A percentile compares a stretch with the other conserved stretches of the same genome.
Conservation (phyloP, 495 filamentous ascomycete genomes). For the Copromyces sp. region DNA sequence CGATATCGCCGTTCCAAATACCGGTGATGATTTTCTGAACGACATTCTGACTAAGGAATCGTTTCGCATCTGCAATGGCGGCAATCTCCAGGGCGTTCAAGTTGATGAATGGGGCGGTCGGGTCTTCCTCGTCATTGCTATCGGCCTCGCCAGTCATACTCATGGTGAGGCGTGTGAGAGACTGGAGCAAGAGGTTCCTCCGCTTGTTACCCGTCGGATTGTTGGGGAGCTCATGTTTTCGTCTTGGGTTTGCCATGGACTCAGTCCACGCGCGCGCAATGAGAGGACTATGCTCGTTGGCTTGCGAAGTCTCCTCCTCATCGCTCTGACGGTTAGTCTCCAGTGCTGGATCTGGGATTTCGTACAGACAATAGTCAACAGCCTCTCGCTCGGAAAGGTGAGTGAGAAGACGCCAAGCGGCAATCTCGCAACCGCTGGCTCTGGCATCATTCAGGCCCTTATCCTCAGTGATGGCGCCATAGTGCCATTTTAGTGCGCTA, state of each 20-base stretch:
- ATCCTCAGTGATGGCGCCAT: slow-evolving; percentile 52
- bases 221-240: background rate
- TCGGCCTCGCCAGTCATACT: slow-evolving; percentile 29
- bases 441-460: slow-evolving; percentile 64
- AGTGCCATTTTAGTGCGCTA: slow-evolving; percentile 77
- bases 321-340: slow-evolving; percentile 9
- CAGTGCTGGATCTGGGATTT: slow-evolving; percentile 45
- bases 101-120: slow-evolving; percentile 57
- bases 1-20: slow-evolving; percentile 86
- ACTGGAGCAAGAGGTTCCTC: slow-evolving; percentile 30
- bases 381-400: slow-evolving; percentile 70
- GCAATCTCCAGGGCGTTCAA: slow-evolving; percentile 88
- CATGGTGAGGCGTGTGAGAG: slow-evolving; percentile 36
- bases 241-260: slow-evolving; percentile 2
- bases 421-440: slow-evolving; percentile 79
- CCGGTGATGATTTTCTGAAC: slow-evolving; percentile 83
- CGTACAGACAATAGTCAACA: slow-evolving; percentile 75
- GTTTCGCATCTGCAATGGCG: slow-evolving; percentile 78
- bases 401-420: slow-evolving; percentile 80
- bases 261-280: slow-evolving; percentile 16
- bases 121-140: slow-evolving; percentile 38
- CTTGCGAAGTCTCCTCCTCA: slow-evolving; percentile 19
- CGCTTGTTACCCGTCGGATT: slow-evolving; percentile 11
- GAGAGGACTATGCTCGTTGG: slow-evolving; percentile 32
- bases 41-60: slow-evolving; percentile 74